phyloP scores from a whole-genome alignment of 306 rosid species.

The Cucumis sativus region DNA sequence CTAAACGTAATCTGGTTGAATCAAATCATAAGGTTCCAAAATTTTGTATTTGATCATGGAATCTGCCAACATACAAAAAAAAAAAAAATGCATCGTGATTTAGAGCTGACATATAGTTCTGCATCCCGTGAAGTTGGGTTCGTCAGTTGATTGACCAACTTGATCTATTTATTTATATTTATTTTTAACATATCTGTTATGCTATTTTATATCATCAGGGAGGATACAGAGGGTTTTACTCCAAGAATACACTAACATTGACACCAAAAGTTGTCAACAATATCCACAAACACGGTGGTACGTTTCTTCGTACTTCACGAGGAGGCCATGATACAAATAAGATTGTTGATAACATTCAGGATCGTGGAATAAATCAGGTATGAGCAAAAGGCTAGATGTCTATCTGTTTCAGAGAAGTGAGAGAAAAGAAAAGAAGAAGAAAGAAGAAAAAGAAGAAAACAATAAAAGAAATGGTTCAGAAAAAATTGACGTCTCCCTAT shows the following conservation, averaged over 20 bases:
- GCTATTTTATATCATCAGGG: constrained; percentile 41
- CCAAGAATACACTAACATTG: constrained; percentile 63
- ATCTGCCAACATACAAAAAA: neutral
- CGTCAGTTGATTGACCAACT: neutral
- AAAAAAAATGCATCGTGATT: neutral
- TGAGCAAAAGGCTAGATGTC: neutral
- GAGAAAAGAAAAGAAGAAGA: neutral
- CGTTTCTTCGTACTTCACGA: constrained; percentile 83
- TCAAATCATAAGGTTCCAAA: neutral
- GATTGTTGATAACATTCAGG: constrained; percentile 89
- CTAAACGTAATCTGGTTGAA: neutral
- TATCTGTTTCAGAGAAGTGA: neutral
- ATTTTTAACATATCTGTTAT: neutral
- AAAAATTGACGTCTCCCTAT: constrained; percentile 12
- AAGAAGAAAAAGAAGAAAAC: neutral
- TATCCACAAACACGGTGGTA: constrained; percentile 87
- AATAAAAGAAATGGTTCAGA: neutral
- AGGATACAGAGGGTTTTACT: constrained; percentile 85
- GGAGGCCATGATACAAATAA: constrained; percentile 95
- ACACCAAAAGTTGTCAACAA: constrained; percentile 72
- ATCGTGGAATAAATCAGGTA: constrained; percentile 93
- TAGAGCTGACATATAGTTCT: neutral
- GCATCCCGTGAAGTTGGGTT: neutral
- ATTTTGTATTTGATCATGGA: neutral
- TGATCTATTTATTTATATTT: neutral